Evolutionary conservation across 176 grass and related monocot genomes (phyloP), one percentile per base, ranked within the genome.

Genomic region (Zea luxurians): DNA sequence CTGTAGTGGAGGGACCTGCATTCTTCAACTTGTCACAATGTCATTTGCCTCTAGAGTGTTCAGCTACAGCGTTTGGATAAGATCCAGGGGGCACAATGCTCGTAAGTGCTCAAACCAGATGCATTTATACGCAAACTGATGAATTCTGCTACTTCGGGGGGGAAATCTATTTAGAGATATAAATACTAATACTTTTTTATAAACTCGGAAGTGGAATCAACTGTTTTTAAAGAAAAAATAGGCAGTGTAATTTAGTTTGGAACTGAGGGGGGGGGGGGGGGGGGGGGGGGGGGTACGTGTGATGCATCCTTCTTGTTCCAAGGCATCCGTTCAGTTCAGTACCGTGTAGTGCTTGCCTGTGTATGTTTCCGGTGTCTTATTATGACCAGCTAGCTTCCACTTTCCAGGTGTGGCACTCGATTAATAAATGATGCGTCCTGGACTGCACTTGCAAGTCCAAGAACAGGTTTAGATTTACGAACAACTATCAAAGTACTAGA

Each of bases 31-130:
- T 67, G 65, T 76, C 41, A 58, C 21, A 27, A 27, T 27, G 27
- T 27, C 27, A 27, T 27, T 27, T 58, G 41, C 4, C 3, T 40
- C 55, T 18, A 50, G 42, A 60, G n/a, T 57, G 27, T 74, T 83
- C 69, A 63, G 62, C 42, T 10, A 75, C 76, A 80, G 21, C 38
- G 4, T 48, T 8, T 64, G 70, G 76, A 80, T 80, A 75, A 75
- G 81, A 18, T 21, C 8, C 42, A 3, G 34, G 34, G 59, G 52
- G 4, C 13, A 44, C 17, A 12, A 2, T 41, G n/a, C 47, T 34
- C 34, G 43, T 16, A 17, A 13, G 1, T 54, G 37, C 37, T 11
- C 53, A 54, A 27, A 76, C 13, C 3, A 20, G 12, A 10, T 53
- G 44, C 41, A 45, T 7, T 2, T 41, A 27, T 3, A 45, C 10